phyloP scores from a whole-genome alignment of 768 basidiomycete genomes.

The Pleurotus ostreatus region DNA sequence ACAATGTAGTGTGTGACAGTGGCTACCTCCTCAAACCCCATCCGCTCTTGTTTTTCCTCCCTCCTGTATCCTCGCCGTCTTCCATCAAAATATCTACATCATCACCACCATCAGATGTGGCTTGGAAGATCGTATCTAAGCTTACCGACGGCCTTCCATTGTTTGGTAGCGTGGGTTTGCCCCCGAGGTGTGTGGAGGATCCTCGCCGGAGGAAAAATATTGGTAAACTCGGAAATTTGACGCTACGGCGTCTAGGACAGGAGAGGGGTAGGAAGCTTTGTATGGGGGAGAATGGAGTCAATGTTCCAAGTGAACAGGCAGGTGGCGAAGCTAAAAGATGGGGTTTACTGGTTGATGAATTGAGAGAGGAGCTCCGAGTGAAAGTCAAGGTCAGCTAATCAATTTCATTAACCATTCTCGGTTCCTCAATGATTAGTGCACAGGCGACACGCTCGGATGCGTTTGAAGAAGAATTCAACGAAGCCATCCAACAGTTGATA shows the following conservation, averaged over 20 bases:
- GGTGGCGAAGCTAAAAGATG: conserved; percentile 74
- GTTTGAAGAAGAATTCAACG: conserved; percentile 73
- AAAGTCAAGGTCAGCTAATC: conserved; percentile 47
- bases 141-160: conserved; percentile 68
- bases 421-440: conserved; percentile 8
- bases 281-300: conserved; percentile 31
- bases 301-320: conserved; percentile 37
- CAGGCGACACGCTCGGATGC: conserved; percentile 52
- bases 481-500: conserved; percentile 73
- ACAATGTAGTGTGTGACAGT: conserved; percentile 59
- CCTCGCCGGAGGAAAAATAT: conserved; percentile 71
- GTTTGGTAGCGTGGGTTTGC: conserved; percentile 72
- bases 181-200: conserved; percentile 75
- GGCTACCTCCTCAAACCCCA: conserved; percentile 67
- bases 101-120: conserved; percentile 32
- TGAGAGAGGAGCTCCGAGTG: conserved; percentile 55
- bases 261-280: conserved; percentile 67
- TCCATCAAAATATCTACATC: conserved; percentile 31
- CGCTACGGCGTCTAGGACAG: conserved; percentile 60
- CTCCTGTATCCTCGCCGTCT: conserved; percentile 27
- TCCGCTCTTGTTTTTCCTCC: conserved; percentile 49
- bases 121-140: conserved; percentile 44
- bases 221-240: conserved; percentile 67
- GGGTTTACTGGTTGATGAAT: conserved; percentile 59
- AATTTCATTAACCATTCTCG: conserved; percentile 2